A percentile compares a stretch with the other conserved stretches of the same genome.
These are phyloP conservation scores for Amylocarpus encephaloides DNA, from an alignment of 2,329 filamentous ascomycete genomes.

Conservation along the genomic window DNA sequence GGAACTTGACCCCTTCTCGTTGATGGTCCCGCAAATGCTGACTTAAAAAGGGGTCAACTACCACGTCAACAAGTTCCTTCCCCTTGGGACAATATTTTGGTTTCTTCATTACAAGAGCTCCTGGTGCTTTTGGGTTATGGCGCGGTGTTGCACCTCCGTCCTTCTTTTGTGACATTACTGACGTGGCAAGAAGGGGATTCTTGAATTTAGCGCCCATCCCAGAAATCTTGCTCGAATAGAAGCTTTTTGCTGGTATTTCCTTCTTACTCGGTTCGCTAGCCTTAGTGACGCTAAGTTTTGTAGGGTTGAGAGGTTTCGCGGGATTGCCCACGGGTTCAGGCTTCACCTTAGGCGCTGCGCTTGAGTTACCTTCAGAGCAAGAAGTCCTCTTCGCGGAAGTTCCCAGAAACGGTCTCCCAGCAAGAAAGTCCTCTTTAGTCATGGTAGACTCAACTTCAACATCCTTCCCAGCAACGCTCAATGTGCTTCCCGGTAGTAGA, in stretches of 20 bases:
- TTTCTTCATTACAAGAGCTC: conserved; percentile 61
- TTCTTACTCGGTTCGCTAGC: conserved; percentile 18
- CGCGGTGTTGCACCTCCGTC: conserved; percentile 49
- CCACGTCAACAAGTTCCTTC: conserved; percentile 64
- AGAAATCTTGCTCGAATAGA: conserved; percentile 34
- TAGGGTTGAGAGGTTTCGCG: not conserved
- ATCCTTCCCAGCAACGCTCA: conserved; percentile 61
- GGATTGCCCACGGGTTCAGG: not conserved
- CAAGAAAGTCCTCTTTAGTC: conserved; percentile 51
- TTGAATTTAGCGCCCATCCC: conserved; percentile 49
- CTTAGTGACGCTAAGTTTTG: conserved; percentile 1
- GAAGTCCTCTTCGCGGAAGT: conserved; percentile 13
- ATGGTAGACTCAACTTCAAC: conserved; percentile 60
- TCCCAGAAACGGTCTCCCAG: conserved; percentile 40
- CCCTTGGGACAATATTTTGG: conserved; percentile 49
- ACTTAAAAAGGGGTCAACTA: conserved; percentile 60
- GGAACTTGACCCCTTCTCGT: conserved; percentile 60
- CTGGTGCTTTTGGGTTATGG: conserved; percentile 53
- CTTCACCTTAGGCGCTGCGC: conserved; percentile 1
- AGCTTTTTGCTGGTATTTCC: conserved; percentile 34
- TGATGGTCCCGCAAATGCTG: conserved; percentile 62
- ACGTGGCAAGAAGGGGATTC: conserved; percentile 51
- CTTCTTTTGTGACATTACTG: conserved; percentile 41
- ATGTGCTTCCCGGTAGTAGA: conserved; percentile 51
- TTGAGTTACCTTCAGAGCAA: conserved; percentile 8